These are phyloP conservation scores for Macrocystidia cucumis DNA, from an alignment of 1,284 basidiomycete species.

Conservation along the genomic window DNA sequence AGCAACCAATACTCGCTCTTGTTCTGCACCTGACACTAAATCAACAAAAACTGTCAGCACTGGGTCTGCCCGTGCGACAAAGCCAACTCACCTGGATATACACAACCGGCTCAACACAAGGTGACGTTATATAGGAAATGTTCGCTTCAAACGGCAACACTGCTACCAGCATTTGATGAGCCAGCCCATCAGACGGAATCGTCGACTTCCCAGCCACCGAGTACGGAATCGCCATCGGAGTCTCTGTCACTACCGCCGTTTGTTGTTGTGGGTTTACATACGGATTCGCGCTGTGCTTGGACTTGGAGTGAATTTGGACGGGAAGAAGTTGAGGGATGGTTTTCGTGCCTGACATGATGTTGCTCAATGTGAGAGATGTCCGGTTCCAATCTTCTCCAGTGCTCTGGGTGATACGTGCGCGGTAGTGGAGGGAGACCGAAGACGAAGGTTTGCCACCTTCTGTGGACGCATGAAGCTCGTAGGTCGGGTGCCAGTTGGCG, in stretches of 20 bases:
- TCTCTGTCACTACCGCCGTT: slow-evolving; percentile 35
- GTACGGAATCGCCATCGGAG: slow-evolving; percentile 41
- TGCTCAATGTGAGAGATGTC: slow-evolving; percentile 44
- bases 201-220: slow-evolving; percentile 37
- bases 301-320: too few species aligned
- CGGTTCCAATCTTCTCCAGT: slow-evolving; percentile 58
- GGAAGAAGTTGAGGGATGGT: slow-evolving; percentile 25
- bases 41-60: too few species aligned
- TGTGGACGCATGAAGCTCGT: slow-evolving; percentile 48
- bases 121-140: slow-evolving; percentile 41
- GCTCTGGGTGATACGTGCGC: slow-evolving; percentile 42
- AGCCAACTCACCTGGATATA: slow-evolving; percentile 33
- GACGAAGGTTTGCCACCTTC: slow-evolving; percentile 33
- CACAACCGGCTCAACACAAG: slow-evolving; percentile 34
- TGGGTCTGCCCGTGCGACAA: too few species aligned
- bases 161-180: slow-evolving; percentile 47
- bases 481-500: slow-evolving; percentile 43
- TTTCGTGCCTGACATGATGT: slow-evolving; percentile 28
- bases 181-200: slow-evolving; percentile 43
- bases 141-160: slow-evolving; percentile 36
- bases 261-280: too few species aligned
- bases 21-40: slow-evolving; percentile 41
- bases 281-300: too few species aligned
- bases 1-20: slow-evolving; percentile 43
- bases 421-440: slow-evolving; percentile 43